These are phyloP conservation scores for Atalantia buxifolia DNA, from an alignment of 345 rosid genomes.

Conservation along the genomic window DNA sequence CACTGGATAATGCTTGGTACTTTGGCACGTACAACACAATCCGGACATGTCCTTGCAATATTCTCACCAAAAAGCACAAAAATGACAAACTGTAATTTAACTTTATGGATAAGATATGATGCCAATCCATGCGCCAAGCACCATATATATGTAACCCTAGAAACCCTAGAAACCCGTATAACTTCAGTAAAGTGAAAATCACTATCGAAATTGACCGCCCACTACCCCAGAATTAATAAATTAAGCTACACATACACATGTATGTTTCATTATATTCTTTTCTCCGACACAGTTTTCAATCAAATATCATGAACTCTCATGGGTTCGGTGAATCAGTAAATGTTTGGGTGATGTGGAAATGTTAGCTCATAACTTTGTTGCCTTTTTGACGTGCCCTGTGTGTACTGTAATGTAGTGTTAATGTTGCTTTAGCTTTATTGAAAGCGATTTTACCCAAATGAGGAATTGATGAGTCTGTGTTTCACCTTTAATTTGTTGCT, in stretches of 20 bases:
- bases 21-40: slow-evolving; percentile 21
- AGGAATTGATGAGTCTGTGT: not conserved
- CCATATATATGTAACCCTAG: too few relatives aligned
- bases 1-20: slow-evolving; percentile 18
- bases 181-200: not conserved
- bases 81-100: not conserved
- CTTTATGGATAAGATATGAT: slow-evolving; percentile 16
- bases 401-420: slow-evolving; percentile 15
- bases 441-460: slow-evolving; percentile 5
- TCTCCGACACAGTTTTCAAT: not conserved
- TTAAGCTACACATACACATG: too few relatives aligned
- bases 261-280: not conserved
- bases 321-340: not conserved
- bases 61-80: slow-evolving; percentile 1
- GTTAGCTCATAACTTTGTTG: not conserved
- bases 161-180: not conserved
- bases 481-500: not conserved
- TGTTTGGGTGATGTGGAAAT: not conserved
- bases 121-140: slow-evolving; percentile 16
- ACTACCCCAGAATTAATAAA: too few relatives aligned
- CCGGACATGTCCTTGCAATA: slow-evolving; percentile 23
- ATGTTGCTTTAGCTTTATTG: slow-evolving; percentile 15
- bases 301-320: not conserved
- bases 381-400: not conserved
- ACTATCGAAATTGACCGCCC: too few relatives aligned